phyloP scores from a whole-genome alignment of 2,329 filamentous ascomycete species.

The Penicillium fuscoglaucum region DNA sequence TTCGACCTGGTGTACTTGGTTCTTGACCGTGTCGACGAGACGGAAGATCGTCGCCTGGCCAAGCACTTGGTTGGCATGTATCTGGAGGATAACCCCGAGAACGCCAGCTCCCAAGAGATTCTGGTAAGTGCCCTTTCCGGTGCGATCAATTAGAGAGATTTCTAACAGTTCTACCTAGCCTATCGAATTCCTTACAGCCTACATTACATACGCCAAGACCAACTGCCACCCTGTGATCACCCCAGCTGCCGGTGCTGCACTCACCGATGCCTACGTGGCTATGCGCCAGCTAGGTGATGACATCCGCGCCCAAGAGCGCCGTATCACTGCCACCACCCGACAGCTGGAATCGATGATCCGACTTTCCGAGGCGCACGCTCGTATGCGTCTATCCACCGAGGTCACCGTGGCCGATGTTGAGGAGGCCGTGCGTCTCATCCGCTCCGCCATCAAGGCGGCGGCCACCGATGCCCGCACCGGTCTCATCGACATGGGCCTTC shows the following conservation, averaged over 20 bases:
- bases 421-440: slow-evolving; percentile 90
- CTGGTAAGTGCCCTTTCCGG: slow-evolving; percentile 60
- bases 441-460: slow-evolving; percentile 89
- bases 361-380: slow-evolving; percentile 91
- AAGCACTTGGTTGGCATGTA: slow-evolving; percentile 96
- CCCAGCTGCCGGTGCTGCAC: slow-evolving; percentile 74
- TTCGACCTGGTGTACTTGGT: slow-evolving; percentile 98
- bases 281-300: slow-evolving; percentile 93
- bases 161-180: slow-evolving; percentile 56
- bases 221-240: slow-evolving; percentile 82
- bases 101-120: slow-evolving; percentile 74
- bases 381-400: slow-evolving; percentile 80
- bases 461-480: slow-evolving; percentile 91
- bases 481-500: slow-evolving; percentile 91
- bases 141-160: not conserved
- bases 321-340: slow-evolving; percentile 94
- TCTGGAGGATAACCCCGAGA: slow-evolving; percentile 88
- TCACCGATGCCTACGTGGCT: slow-evolving; percentile 84
- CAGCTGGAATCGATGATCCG: slow-evolving; percentile 99
- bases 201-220: slow-evolving; percentile 93
- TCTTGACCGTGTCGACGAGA: slow-evolving; percentile 89
- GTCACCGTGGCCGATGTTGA: slow-evolving; percentile 81
- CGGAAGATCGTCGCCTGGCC: slow-evolving; percentile 81
- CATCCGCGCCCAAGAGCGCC: slow-evolving; percentile 83
- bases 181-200: slow-evolving; percentile 91